Conservation (phyloP, 306 rosid species). For the Corylus heterophylla region DNA sequence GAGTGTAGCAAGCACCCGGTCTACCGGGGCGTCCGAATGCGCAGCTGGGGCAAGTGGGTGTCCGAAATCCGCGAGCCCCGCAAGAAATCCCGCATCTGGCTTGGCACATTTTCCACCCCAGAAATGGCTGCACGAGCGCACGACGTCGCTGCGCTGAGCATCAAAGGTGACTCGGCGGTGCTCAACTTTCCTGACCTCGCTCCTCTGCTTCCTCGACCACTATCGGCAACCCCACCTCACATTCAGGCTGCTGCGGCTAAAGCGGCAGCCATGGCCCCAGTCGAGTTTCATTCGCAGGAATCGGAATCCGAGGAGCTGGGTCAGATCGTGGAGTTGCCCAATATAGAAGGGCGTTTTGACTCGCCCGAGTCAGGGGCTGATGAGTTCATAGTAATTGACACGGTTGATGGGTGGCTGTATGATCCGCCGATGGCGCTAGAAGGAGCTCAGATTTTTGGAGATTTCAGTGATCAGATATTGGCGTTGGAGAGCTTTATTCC, state of each 20-base stretch:
- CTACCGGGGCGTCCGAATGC: slow-evolving; percentile 28
- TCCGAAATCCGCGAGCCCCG: slow-evolving; percentile 34
- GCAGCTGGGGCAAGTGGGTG: slow-evolving; percentile 38
- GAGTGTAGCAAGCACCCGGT: slow-evolving; percentile 11
- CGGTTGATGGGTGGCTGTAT: slow-evolving; percentile 46
- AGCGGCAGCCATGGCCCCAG: slow-evolving; percentile 44
- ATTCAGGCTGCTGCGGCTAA: slow-evolving; percentile 42
- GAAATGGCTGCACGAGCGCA: slow-evolving; percentile 36
- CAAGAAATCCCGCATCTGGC: slow-evolving; percentile 36
- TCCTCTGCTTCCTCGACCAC: not conserved
- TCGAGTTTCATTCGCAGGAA: slow-evolving; percentile 30
- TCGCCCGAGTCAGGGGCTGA: slow-evolving; percentile 28
- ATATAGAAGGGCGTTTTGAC: slow-evolving; percentile 41
- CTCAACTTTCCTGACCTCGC: not conserved
- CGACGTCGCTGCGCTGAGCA: slow-evolving; percentile 28
- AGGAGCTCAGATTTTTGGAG: slow-evolving; percentile 7
- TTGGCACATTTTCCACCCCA: slow-evolving; percentile 29
- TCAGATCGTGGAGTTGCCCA: slow-evolving; percentile 52
- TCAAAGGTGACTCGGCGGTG: not conserved
- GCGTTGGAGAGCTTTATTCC: not conserved
- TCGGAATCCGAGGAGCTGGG: slow-evolving; percentile 37
- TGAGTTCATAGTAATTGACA: slow-evolving; percentile 27
- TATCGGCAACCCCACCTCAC: slow-evolving; percentile 3
- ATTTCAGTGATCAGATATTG: not conserved
- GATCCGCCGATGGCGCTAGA: not conserved